A percentile compares a stretch with the other conserved stretches of the same genome.
phyloP scores from a whole-genome alignment of 2,329 filamentous ascomycete species.

The Penicillium sp. region DNA sequence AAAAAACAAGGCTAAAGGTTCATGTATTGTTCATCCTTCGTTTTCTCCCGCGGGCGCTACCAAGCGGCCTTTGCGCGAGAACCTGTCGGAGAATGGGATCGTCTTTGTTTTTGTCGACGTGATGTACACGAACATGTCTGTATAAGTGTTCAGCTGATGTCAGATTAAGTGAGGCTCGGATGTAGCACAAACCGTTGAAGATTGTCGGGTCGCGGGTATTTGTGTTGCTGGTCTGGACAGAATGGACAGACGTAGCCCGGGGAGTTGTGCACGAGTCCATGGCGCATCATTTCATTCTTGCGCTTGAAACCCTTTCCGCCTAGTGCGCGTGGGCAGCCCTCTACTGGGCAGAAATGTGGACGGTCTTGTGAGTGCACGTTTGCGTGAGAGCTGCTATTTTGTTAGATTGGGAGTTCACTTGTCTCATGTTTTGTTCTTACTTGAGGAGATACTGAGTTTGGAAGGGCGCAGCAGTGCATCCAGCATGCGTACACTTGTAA shows the following conservation, averaged over 20 bases:
- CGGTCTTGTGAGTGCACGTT: slow-evolving; percentile 63
- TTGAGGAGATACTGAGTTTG: slow-evolving; percentile 65
- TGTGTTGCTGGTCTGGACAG: slow-evolving; percentile 89
- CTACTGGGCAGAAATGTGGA: slow-evolving; percentile 63
- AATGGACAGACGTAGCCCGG: slow-evolving; percentile 96
- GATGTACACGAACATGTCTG: slow-evolving; percentile 90
- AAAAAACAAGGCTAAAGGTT: not conserved
- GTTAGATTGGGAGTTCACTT: not conserved
- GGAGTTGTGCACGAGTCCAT: slow-evolving; percentile 86
- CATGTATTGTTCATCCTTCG: slow-evolving; percentile 50
- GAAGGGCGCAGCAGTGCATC: slow-evolving; percentile 59
- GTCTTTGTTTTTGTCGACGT: slow-evolving; percentile 84
- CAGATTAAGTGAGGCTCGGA: not conserved
- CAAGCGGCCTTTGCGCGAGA: slow-evolving; percentile 79
- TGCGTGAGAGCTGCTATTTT: slow-evolving; percentile 44
- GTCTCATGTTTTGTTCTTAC: slow-evolving; percentile 41
- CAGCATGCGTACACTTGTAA: slow-evolving; percentile 55
- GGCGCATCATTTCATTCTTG: slow-evolving; percentile 70
- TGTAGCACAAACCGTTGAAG: slow-evolving; percentile 70
- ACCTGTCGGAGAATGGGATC: slow-evolving; percentile 79
- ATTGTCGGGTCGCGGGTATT: slow-evolving; percentile 93
- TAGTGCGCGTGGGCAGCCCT: slow-evolving; percentile 56
- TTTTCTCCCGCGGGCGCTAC: slow-evolving; percentile 74
- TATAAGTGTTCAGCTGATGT: slow-evolving; percentile 6
- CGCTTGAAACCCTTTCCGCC: slow-evolving; percentile 67